A percentile compares a stretch with the other conserved stretches of the same genome.
phyloP scores from a whole-genome alignment of 768 basidiomycete species.

The Chiua virens region DNA sequence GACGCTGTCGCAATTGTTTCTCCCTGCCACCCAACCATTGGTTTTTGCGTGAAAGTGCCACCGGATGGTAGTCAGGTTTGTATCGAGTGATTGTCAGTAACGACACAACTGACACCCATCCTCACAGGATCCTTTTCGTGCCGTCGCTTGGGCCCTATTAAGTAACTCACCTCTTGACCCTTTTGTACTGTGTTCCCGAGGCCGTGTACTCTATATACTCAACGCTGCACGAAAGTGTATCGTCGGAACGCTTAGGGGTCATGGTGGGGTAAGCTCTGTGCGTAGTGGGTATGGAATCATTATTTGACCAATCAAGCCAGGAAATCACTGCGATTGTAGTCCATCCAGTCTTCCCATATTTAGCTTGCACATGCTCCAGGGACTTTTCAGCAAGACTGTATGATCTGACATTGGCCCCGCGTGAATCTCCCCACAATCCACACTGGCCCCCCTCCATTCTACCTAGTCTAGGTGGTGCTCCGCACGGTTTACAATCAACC shows the following conservation, averaged over 20 bases:
- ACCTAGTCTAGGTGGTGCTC: conserved; percentile 61
- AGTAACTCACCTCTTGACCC: conserved; percentile 49
- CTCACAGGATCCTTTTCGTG: conserved; percentile 24
- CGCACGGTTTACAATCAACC: conserved; percentile 63
- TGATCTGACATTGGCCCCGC: conserved; percentile 45
- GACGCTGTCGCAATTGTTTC: conserved; percentile 39
- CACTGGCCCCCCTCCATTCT: conserved; percentile 52
- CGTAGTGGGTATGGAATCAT: not conserved
- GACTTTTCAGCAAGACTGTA: conserved; percentile 74
- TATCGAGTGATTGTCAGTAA: not conserved
- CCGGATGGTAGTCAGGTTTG: conserved; percentile 20
- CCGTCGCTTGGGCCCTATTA: conserved; percentile 61
- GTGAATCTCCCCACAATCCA: conserved; percentile 47
- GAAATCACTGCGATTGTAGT: conserved; percentile 67
- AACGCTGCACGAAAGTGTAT: conserved; percentile 42
- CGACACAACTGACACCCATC: conserved; percentile 7
- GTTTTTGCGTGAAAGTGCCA: conserved; percentile 38
- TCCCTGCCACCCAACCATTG: conserved; percentile 16
- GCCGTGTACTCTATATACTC: conserved; percentile 57
- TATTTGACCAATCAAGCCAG: conserved; percentile 35
- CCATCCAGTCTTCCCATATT: conserved; percentile 56
- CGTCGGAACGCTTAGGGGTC: conserved; percentile 57
- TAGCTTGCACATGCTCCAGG: conserved; percentile 70
- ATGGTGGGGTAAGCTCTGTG: conserved; percentile 60
- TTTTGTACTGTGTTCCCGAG: conserved; percentile 54